Conservation (phyloP, 2,329 filamentous ascomycete genomes). For the Uncinocarpus reesii region DNA sequence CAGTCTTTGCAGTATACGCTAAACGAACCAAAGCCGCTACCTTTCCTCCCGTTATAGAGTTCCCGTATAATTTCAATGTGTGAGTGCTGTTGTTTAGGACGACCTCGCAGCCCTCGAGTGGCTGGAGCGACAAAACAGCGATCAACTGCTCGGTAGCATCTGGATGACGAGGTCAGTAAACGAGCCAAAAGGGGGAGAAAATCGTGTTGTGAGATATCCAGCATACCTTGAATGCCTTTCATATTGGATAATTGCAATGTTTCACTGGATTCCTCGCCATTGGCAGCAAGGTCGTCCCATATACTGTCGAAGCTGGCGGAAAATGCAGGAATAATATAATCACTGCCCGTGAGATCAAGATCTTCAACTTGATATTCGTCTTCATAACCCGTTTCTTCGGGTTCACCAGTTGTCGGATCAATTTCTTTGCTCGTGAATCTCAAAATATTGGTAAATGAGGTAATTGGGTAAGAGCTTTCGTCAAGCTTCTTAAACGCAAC, state of each 20-base stretch:
- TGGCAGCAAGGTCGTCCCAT: constrained; percentile 86
- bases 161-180: constrained; percentile 33
- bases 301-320: constrained; percentile 91
- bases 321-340: constrained; percentile 89
- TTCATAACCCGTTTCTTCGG: constrained; percentile 85
- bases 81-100: constrained; percentile 81
- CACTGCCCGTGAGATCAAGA: constrained; percentile 78
- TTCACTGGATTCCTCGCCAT: constrained; percentile 81
- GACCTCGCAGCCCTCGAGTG: constrained; percentile 87
- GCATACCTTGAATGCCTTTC: constrained; percentile 78
- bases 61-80: constrained; percentile 89
- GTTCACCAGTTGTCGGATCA: constrained; percentile 83
- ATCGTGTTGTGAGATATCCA: not conserved
- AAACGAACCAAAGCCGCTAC: constrained; percentile 83
- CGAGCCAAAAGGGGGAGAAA: not conserved
- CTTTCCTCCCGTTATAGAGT: constrained; percentile 81
- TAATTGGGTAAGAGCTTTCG: constrained; percentile 64
- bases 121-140: constrained; percentile 78
- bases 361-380: constrained; percentile 97
- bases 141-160: constrained; percentile 89
- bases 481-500: constrained; percentile 81
- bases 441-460: constrained; percentile 80
- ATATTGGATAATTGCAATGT: constrained; percentile 78
- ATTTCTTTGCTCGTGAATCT: constrained; percentile 99
- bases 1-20: constrained; percentile 85